Conservation (phyloP, 139 green algal genomes). For the Coelastrella sp. region DNA sequence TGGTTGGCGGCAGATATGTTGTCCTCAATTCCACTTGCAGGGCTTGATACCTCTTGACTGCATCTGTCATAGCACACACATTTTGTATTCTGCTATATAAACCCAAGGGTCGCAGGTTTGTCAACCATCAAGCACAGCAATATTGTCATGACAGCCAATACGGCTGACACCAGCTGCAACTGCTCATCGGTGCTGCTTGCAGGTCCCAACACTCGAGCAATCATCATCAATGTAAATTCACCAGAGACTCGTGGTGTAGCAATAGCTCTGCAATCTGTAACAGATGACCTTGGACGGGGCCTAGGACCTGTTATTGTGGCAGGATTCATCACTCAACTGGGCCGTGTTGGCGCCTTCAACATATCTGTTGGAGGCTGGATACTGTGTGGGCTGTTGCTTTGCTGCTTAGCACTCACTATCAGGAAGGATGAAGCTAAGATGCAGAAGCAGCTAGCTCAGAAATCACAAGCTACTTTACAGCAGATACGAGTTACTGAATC, state of each 20-base stretch:
- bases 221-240: conserved; percentile 87
- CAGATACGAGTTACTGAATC: background rate
- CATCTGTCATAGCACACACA: too few species aligned
- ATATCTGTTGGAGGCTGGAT: conserved; percentile 77
- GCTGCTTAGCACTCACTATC: conserved; percentile 50
- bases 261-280: conserved; percentile 79
- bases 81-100: too few species aligned
- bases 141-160: too few species aligned
- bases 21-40: too few species aligned
- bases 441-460: conserved; percentile 46
- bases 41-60: too few species aligned
- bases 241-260: conserved; percentile 82
- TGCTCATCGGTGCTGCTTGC: background rate
- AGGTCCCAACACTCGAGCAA: conserved; percentile 73
- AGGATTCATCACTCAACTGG: conserved; percentile 47
- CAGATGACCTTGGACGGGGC: conserved; percentile 87
- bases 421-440: conserved; percentile 67
- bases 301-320: conserved; percentile 82
- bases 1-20: too few species aligned
- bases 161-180: too few species aligned
- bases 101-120: too few species aligned
- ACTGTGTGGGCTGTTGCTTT: conserved; percentile 75
- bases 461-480: background rate
- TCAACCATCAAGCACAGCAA: too few species aligned
- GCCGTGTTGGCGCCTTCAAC: conserved; percentile 76